These are phyloP conservation scores for Globisporangium alternatum DNA, from an alignment of 352 stramenopile genomes.

Conservation along the genomic window DNA sequence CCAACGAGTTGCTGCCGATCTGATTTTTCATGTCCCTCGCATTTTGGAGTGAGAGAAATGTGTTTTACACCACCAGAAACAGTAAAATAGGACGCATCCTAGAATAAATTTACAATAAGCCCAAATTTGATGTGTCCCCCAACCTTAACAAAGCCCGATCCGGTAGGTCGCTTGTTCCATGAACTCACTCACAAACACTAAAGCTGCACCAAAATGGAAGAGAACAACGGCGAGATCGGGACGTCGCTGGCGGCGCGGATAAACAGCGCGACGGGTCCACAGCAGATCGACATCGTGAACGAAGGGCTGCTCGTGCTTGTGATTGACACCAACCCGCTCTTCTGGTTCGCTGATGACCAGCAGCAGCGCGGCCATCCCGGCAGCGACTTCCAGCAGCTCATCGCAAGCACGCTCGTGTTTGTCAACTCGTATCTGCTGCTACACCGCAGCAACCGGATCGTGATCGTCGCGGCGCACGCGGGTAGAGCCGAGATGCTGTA, in stretches of 20 bases:
- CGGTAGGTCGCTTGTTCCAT: background rate
- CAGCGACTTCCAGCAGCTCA: slow-evolving; percentile 53
- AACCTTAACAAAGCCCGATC: background rate
- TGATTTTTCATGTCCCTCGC: slow-evolving; percentile 5
- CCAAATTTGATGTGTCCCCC: background rate
- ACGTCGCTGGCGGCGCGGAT: slow-evolving; percentile 17
- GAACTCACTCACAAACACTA: background rate
- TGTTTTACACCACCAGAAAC: slow-evolving; percentile 6
- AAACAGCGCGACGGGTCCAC: slow-evolving; percentile 10
- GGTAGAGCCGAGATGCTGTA: slow-evolving; percentile 74
- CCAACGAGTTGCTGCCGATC: background rate
- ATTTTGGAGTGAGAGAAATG: background rate
- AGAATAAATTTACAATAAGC: background rate
- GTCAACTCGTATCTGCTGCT: slow-evolving; percentile 87
- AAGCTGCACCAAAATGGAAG: slow-evolving; percentile 5
- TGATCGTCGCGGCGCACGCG: slow-evolving; percentile 78
- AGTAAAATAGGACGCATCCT: slow-evolving; percentile 5
- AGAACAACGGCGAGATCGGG: slow-evolving; percentile 12
- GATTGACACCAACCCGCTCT: slow-evolving; percentile 73
- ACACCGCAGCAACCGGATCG: slow-evolving; percentile 82
- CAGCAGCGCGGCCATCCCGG: slow-evolving; percentile 26
- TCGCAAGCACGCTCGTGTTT: slow-evolving; percentile 79
- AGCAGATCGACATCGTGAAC: slow-evolving; percentile 13
- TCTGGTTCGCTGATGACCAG: slow-evolving; percentile 53
- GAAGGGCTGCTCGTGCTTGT: slow-evolving; percentile 78